These are phyloP conservation scores for Coprinopsis cinerea DNA, from an alignment of 768 basidiomycete species.

Conservation along the genomic window DNA sequence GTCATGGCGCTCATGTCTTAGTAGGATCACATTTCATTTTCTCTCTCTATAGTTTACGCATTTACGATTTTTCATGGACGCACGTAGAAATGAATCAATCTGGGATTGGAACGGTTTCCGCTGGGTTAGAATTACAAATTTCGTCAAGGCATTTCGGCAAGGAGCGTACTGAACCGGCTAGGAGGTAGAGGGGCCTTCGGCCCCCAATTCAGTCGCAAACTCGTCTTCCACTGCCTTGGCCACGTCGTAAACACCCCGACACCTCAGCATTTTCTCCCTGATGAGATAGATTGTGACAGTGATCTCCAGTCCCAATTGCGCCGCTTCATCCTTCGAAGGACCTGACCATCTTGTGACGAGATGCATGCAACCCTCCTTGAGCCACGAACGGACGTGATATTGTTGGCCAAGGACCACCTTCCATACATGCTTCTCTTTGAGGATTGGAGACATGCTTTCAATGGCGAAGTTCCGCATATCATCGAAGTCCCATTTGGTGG, in stretches of 20 bases:
- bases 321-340: neutral
- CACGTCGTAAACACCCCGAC: neutral
- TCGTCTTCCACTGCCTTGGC: neutral
- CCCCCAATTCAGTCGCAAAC: neutral
- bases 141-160: no score
- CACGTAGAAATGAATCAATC: no score
- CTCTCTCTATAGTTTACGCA: no score
- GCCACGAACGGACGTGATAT: conserved; percentile 1
- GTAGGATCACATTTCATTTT: no score
- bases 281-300: conserved; percentile 1
- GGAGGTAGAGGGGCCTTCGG: no score
- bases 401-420: conserved; percentile 1
- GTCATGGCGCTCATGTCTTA: no score
- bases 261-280: neutral
- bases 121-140: no score
- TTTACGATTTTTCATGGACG: no score
- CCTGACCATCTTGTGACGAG: neutral
- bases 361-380: neutral
- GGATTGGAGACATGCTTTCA: neutral
- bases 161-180: no score
- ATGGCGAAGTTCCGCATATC: neutral
- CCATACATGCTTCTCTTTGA: neutral
- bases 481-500: neutral
- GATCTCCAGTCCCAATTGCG: neutral
- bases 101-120: no score